Evolutionary conservation across 441 rosid genomes (phyloP).

Genomic region (Jatropha podagrica): DNA sequence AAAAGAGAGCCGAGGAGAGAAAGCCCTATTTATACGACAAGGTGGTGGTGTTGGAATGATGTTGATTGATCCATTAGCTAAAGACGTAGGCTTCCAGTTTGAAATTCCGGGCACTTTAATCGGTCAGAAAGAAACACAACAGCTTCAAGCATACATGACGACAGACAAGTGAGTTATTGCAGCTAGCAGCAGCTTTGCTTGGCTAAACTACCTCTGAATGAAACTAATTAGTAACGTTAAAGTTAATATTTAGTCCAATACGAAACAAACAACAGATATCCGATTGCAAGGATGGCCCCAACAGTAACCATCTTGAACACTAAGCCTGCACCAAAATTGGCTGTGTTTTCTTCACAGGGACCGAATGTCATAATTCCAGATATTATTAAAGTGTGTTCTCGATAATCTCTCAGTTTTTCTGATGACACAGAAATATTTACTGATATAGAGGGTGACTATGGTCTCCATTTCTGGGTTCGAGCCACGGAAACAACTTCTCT

Average conservation of each 20-base stretch:
- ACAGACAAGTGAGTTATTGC: conserved; percentile 33
- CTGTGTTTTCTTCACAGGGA: conserved; percentile 49
- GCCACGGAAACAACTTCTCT: too few species aligned
- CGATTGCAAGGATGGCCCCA: conserved; percentile 38
- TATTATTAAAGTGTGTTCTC: conserved; percentile 39
- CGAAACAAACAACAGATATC: conserved; percentile 29
- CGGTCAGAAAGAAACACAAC: conserved; percentile 38
- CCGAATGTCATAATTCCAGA: conserved; percentile 45
- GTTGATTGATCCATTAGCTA: conserved; percentile 34
- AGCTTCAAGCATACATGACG: conserved; percentile 41
- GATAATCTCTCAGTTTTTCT: not conserved
- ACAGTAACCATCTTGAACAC: conserved; percentile 35
- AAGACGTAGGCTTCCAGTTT: conserved; percentile 42
- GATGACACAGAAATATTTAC: not conserved
- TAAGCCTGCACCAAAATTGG: conserved; percentile 45
- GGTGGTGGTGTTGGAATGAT: conserved; percentile 53
- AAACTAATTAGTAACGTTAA: not conserved
- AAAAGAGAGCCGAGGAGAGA: conserved; percentile 30
- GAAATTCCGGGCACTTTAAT: conserved; percentile 37
- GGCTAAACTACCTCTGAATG: not conserved
- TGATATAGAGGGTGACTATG: not conserved
- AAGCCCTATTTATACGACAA: conserved; percentile 30
- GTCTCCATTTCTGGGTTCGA: too few species aligned
- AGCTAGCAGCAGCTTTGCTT: not conserved
- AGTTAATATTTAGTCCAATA: not conserved